Evolutionary conservation across 1,139 yeast genomes (phyloP).

Genomic region (Suhomyces anneliseae): DNA sequence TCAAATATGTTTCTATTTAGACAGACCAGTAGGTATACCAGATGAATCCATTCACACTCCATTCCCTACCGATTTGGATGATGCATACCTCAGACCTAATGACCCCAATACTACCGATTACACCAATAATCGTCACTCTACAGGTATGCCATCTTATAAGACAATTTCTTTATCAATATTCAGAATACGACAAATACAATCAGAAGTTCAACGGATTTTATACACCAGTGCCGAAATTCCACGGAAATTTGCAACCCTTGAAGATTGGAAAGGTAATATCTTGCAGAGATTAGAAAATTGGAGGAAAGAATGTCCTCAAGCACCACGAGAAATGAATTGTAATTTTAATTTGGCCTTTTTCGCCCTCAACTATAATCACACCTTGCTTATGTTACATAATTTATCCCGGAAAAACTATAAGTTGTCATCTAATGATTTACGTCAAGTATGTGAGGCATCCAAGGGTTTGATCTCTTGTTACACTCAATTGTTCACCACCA

Average conservation of each 20-base stretch:
- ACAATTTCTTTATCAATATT: conserved; percentile 65
- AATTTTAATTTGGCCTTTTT: conserved; percentile 70
- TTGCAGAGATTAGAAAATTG: conserved; percentile 56
- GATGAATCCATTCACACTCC: conserved; percentile 65
- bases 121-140: neutral
- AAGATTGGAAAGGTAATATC: conserved; percentile 60
- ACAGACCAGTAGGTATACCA: conserved; percentile 74
- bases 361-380: conserved; percentile 73
- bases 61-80: conserved; percentile 76
- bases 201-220: conserved; percentile 70
- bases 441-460: conserved; percentile 62
- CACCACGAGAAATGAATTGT: conserved; percentile 65
- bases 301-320: conserved; percentile 58
- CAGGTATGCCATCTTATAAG: conserved; percentile 49
- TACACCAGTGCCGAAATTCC: conserved; percentile 75
- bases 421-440: conserved; percentile 53
- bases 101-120: conserved; percentile 10
- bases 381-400: conserved; percentile 71
- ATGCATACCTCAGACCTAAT: conserved; percentile 51
- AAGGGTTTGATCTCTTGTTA: conserved; percentile 66
- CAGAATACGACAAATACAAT: conserved; percentile 68
- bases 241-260: conserved; percentile 52
- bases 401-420: conserved; percentile 68
- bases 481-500: conserved; percentile 52
- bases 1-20: conserved; percentile 70